Base-by-base conservation (phyloP, 2,329 filamentous ascomycete species). In the Nemania sp. region DNA sequence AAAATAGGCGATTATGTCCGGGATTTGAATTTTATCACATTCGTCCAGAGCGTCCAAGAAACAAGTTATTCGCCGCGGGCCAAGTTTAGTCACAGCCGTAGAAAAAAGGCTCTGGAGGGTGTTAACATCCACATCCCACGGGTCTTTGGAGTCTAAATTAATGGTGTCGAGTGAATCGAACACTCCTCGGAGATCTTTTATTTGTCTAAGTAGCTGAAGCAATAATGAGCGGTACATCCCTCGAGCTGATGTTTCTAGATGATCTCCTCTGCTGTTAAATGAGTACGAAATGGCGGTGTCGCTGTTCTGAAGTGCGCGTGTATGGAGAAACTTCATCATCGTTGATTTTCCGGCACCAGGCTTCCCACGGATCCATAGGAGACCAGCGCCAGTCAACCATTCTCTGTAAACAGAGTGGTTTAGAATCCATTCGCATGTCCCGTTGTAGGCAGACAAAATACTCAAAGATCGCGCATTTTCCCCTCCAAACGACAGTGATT, bases 151-250 rank as follows among this genome's bases (percentile, higher is more conserved):
- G 17, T 19, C 11, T 37, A 20, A 17, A 24, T 7, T 8, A 31
- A 22, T 22, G 28, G 8, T 20, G 8, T 15, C 2, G n/a, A n/a
- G 8, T 12, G 50, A 34, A 52, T 45, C 49, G 8, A 48, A 56
- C 0, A 72, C 59, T 0, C 40, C 14, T 46, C 72, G 70, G 0
- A 80, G 63, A 0, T 73, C 66, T 0, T 70, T 66, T 1, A 66
- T 56, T 1, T 66, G 60, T 0, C 68, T 19, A 0, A 83, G 63
- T 0, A 83, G 61, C 34, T 83, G 77, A 2, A 68, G 57, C 0
- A 83, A 49, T 0, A 84, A 47, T 0, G 78, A 78, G 3, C 79
- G 71, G 57, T 80, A 82, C 64, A 84, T 73, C 0, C 81, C 80
- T 0, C 66, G 15, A 0, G 72, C 69, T 0, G 77, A 74, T 49